Evolutionary conservation across 208 protist species (phyloP).

Genomic region (Endotrypanum monterogeii): DNA sequence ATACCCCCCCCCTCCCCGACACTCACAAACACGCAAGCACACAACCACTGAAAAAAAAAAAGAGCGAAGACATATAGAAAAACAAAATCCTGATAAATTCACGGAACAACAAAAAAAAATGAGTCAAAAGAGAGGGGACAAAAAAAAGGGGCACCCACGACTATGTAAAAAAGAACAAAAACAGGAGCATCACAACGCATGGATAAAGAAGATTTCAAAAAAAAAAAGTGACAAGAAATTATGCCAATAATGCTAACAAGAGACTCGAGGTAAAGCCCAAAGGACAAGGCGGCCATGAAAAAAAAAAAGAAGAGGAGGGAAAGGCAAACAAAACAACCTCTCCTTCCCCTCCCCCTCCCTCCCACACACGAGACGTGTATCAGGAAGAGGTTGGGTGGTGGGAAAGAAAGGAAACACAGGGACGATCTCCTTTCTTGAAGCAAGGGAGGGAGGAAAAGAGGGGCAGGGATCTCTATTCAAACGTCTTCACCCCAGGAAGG

Average conservation of each 20-base stretch:
- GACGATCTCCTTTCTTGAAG: no score
- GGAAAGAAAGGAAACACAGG: no score
- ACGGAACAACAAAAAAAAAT: not conserved
- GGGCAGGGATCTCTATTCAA: no score
- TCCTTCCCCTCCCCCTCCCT: no score
- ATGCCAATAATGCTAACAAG: not conserved
- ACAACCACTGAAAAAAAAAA: not conserved
- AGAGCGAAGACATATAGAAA: not conserved
- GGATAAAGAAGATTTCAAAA: not conserved
- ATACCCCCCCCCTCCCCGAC: not conserved
- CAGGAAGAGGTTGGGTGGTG: no score
- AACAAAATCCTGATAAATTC: not conserved
- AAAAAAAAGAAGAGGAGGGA: not conserved
- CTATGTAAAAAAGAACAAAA: not conserved
- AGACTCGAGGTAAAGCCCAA: not conserved
- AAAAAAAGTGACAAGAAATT: not conserved
- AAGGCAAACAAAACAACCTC: not conserved
- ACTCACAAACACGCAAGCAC: not conserved
- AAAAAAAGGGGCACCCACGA: not conserved
- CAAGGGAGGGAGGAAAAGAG: no score
- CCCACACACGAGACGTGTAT: no score
- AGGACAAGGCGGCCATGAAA: no score
- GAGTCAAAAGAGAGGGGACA: not conserved
- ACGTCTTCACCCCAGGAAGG: no score
- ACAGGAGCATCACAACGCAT: slow-evolving; percentile 3